Evolutionary conservation across 2,329 filamentous ascomycete species (phyloP).

Genomic region (Fusarium subtropicale): DNA sequence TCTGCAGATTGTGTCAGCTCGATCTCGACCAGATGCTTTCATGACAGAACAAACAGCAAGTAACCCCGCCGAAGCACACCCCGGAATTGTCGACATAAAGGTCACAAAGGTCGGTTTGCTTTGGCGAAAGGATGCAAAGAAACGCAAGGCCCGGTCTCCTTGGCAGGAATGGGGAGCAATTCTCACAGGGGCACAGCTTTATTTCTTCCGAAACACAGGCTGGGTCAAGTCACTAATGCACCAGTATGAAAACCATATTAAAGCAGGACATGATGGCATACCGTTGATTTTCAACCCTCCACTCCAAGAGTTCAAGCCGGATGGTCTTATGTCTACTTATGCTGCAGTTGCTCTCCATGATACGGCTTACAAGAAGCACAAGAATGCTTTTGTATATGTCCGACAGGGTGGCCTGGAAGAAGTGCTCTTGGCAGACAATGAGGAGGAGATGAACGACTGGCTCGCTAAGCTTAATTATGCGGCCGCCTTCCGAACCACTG

Average conservation of each 20-base stretch:
- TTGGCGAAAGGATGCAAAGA: conserved; percentile 95
- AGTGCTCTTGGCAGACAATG: conserved; percentile 88
- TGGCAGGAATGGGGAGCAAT: conserved; percentile 99
- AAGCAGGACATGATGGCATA: conserved; percentile 77
- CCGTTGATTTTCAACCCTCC: conserved; percentile 93
- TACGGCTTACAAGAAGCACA: conserved; percentile 90
- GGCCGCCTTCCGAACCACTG: conserved; percentile 90
- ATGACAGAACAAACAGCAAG: conserved; percentile 87
- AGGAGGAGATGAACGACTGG: conserved; percentile 96
- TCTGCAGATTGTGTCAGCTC: conserved; percentile 92
- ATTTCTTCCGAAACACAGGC: conserved; percentile 91
- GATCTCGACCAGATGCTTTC: conserved; percentile 94
- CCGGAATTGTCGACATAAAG: conserved; percentile 96
- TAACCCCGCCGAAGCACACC: conserved; percentile 87
- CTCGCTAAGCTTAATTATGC: conserved; percentile 96
- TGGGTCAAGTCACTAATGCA: conserved; percentile 94
- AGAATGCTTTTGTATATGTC: conserved; percentile 92
- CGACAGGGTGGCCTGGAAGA: conserved; percentile 89
- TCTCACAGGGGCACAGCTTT: conserved; percentile 94
- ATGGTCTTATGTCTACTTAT: conserved; percentile 92
- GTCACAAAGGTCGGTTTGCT: conserved; percentile 94
- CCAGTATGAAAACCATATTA: conserved; percentile 86
- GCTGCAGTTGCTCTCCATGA: conserved; percentile 91
- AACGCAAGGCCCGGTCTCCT: conserved; percentile 91
- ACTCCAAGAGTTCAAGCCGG: conserved; percentile 90